Evolutionary conservation across 306 rosid genomes (phyloP).

Genomic region (Trichosanthes truncata): DNA sequence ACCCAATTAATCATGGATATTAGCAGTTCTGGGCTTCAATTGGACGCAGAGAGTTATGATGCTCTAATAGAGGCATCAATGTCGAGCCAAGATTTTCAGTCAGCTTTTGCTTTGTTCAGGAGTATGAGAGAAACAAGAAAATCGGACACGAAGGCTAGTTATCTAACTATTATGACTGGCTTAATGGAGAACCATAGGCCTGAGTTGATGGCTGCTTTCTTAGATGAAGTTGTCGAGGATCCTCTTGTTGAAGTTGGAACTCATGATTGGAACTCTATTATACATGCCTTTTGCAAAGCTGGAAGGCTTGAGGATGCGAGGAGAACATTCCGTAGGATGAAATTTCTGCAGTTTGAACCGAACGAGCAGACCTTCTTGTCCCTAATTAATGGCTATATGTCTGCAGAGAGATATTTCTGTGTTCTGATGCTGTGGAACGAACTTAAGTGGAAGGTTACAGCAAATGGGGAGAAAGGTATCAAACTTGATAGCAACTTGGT

Average conservation of each 20-base stretch:
- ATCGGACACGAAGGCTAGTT: conserved; percentile 71
- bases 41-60: conserved; percentile 61
- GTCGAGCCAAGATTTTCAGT: conserved; percentile 86
- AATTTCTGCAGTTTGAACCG: conserved; percentile 71
- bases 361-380: conserved; percentile 88
- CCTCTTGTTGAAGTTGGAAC: conserved; percentile 81
- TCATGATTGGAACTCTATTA: conserved; percentile 95
- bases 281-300: conserved; percentile 88
- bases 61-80: conserved; percentile 71
- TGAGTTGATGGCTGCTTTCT: conserved; percentile 92
- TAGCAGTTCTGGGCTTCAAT: conserved; percentile 61
- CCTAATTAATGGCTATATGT: conserved; percentile 69
- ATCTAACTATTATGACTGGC: conserved; percentile 89
- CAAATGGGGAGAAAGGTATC: conserved; percentile 50
- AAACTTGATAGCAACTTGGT: conserved; percentile 62
- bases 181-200: conserved; percentile 92
- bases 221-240: conserved; percentile 86
- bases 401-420: conserved; percentile 62
- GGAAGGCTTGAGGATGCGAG: conserved; percentile 90
- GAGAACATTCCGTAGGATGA: conserved; percentile 88
- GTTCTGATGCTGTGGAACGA: conserved; percentile 93
- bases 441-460: conserved; percentile 52
- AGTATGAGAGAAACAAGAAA: conserved; percentile 81
- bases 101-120: conserved; percentile 75
- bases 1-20: conserved; percentile 76